These are phyloP conservation scores for Penicillium diatomitis DNA, from an alignment of 495 filamentous ascomycete genomes.

Conservation along the genomic window DNA sequence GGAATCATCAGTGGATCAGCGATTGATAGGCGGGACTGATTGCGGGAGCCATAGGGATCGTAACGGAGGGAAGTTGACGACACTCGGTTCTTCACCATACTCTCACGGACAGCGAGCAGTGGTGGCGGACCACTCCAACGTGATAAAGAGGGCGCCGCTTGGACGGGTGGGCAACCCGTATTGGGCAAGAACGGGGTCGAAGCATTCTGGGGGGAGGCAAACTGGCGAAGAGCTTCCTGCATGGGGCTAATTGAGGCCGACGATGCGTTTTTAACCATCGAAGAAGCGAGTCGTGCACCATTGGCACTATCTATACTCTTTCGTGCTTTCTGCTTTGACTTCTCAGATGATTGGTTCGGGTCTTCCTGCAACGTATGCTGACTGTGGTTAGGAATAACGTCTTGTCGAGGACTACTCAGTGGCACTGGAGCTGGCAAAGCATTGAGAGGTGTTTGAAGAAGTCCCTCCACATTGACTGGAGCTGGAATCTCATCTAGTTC, in stretches of 20 bases:
- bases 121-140: slow-evolving; percentile 29
- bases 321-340: slow-evolving; percentile 4
- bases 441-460: slow-evolving; percentile 60
- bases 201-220: slow-evolving; percentile 20
- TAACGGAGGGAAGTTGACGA: slow-evolving; percentile 32
- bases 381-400: no score
- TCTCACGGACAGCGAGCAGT: slow-evolving; percentile 35
- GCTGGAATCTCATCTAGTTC: slow-evolving; percentile 42
- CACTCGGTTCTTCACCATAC: slow-evolving; percentile 26
- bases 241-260: slow-evolving; percentile 7
- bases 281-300: not conserved
- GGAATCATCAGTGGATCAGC: slow-evolving; percentile 10
- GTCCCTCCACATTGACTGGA: slow-evolving; percentile 54
- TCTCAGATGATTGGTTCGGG: slow-evolving; percentile 1
- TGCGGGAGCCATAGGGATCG: slow-evolving; percentile 27
- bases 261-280: slow-evolving; percentile 13
- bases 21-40: slow-evolving; percentile 21
- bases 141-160: slow-evolving; percentile 11
- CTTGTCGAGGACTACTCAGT: slow-evolving; percentile 6
- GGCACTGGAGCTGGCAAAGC: slow-evolving; percentile 29
- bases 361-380: no score
- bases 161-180: slow-evolving; percentile 13
- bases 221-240: slow-evolving; percentile 2
- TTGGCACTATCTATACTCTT: slow-evolving; percentile 4
- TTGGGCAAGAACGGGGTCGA: slow-evolving; percentile 35